Evolutionary conservation across 108 stramenopile genomes (phyloP).

Genomic region (Discostella stelligeroides): DNA sequence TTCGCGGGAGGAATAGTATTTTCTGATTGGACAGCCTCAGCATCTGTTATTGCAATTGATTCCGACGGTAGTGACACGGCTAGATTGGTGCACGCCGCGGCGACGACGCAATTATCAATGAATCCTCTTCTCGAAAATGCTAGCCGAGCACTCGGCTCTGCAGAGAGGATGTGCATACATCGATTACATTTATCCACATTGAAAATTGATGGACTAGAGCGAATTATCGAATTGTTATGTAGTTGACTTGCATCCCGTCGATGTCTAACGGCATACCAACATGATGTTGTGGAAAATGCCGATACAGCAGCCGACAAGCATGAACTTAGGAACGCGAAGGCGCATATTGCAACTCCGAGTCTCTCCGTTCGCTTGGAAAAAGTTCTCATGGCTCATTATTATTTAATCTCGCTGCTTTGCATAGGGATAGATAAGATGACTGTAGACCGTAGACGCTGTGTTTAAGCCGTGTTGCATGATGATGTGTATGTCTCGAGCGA

Average conservation of each 20-base stretch:
- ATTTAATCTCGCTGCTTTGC: too few relatives aligned
- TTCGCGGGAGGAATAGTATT: background rate
- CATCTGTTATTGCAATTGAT: conserved; percentile 7
- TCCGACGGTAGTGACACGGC: conserved; percentile 5
- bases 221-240: background rate
- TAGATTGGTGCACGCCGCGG: background rate
- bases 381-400: too few relatives aligned
- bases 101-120: conserved; percentile 10
- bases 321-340: background rate
- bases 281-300: conserved; percentile 1
- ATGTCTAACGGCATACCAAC: too few relatives aligned
- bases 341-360: background rate
- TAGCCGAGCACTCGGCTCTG: too few relatives aligned
- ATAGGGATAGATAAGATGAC: too few relatives aligned
- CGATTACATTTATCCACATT: too few relatives aligned
- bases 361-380: too few relatives aligned
- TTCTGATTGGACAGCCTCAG: background rate
- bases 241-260: background rate
- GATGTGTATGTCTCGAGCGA: too few relatives aligned
- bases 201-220: too few relatives aligned
- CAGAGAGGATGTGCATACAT: too few relatives aligned
- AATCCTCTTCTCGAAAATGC: conserved; percentile 15
- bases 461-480: too few relatives aligned
- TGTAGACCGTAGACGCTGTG: too few relatives aligned
- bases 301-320: background rate